Evolutionary conservation across 2,329 filamentous ascomycete species (phyloP), one percentile per base, ranked within the genome.

Genomic region (Epichloe aotearoae): DNA sequence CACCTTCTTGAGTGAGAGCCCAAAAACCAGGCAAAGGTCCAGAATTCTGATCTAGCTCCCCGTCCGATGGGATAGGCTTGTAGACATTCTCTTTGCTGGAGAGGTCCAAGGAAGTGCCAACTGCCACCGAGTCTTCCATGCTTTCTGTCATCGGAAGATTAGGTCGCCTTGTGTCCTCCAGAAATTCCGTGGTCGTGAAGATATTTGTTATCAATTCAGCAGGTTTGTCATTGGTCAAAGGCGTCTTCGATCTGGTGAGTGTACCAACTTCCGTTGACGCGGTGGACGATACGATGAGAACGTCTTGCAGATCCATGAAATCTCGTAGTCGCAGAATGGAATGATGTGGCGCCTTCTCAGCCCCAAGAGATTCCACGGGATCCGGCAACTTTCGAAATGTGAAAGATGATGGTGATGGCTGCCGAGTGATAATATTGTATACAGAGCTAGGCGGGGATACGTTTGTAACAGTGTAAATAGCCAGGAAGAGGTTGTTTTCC

Each of bases 1-100:
- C 70, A 56, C 93, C 93, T 61, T 96, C 88, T 57, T 95, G 84
- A 53, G 94, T 97, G 15, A 98, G 72, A 33, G 88, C 76, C 75
- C 93, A 84, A 41, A 95, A 73, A 11, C 83, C 88, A 5, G 93
- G 93, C 8, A 97, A 69, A 12, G 93, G 91, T 1, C 80, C 82
- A 0, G 83, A 76, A 4, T 89, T 94, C 59, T 90, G 79, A 34
- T 85, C 77, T 45, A 94, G 80, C 61, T 95, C 84, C 55, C 79
- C 81, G 55, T 93, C 84, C 1, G 80, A 76, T 19, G 80, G 80
- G 52, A 95, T 85, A 1, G 90, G 90, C 56, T 84, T 82, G 55
- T 80, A 74, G 2, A 95, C 86, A 57, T 80, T 87, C 49, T 91
- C 85, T 53, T 79, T 86, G 62, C 79, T 80, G 1, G 90, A 94